These are phyloP conservation scores for Thielaviopsis populi DNA, from an alignment of 2,329 filamentous ascomycete species.

Conservation along the genomic window DNA sequence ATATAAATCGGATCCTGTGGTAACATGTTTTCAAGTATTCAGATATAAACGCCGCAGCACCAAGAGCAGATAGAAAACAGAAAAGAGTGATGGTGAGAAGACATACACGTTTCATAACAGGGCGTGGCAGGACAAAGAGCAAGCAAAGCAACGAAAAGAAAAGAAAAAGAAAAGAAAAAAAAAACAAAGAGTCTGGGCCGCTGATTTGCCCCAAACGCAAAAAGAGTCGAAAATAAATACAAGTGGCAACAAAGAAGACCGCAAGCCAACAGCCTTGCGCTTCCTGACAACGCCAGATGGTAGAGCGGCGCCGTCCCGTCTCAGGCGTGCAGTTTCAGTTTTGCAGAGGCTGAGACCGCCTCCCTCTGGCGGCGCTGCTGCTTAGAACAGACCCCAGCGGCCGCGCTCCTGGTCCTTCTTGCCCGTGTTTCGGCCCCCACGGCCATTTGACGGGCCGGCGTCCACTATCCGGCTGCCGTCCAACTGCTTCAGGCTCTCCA, in stretches of 20 bases:
- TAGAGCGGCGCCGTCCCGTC: too few relatives aligned
- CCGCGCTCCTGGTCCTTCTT: slow-evolving; percentile 28
- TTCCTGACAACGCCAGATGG: neutral
- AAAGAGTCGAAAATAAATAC: neutral
- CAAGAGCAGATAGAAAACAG: neutral
- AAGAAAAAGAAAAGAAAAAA: neutral
- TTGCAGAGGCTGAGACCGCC: neutral
- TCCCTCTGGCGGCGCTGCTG: neutral
- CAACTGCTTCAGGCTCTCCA: slow-evolving; percentile 75
- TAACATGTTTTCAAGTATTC: slow-evolving; percentile 5
- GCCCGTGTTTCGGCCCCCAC: slow-evolving; percentile 15
- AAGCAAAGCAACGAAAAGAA: neutral
- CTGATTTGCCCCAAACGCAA: neutral
- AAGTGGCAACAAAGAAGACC: neutral
- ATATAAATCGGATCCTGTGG: neutral
- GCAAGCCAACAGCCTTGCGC: slow-evolving; percentile 10
- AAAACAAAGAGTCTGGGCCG: neutral
- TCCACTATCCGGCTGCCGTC: slow-evolving; percentile 39
- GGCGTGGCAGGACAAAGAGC: neutral
- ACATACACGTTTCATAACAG: slow-evolving; percentile 6
- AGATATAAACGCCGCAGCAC: neutral
- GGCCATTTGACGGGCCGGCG: neutral
- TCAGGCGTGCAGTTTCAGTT: too few relatives aligned
- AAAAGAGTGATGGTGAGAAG: neutral
- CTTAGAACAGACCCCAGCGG: slow-evolving; percentile 36